These are phyloP conservation scores for Ogataea thermomethanolica DNA, from an alignment of 805 yeast genomes.

Conservation along the genomic window DNA sequence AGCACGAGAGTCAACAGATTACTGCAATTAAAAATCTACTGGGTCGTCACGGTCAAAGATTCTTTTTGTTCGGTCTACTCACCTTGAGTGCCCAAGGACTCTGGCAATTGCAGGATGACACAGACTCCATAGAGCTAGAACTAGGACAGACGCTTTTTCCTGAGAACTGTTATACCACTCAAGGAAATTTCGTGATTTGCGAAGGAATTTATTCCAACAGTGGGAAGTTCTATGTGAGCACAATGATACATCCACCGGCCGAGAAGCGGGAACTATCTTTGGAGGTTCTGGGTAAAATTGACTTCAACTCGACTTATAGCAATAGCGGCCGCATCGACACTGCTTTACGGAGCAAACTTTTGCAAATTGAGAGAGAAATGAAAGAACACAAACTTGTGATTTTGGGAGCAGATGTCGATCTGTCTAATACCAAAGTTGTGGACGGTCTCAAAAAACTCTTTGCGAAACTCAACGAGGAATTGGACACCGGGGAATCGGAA, in stretches of 20 bases:
- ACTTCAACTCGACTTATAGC: conserved; percentile 42
- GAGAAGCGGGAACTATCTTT: conserved; percentile 66
- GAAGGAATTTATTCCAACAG: conserved; percentile 81
- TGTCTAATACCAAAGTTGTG: conserved; percentile 57
- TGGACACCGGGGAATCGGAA: conserved; percentile 29
- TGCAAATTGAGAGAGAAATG: conserved; percentile 52
- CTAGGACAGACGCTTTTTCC: conserved; percentile 59
- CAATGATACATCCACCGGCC: conserved; percentile 83
- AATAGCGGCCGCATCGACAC: conserved; percentile 54
- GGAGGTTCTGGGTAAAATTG: conserved; percentile 75
- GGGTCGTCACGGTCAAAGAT: conserved; percentile 77
- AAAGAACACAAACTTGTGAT: conserved; percentile 58
- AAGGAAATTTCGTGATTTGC: conserved; percentile 74
- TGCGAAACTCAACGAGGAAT: conserved; percentile 46
- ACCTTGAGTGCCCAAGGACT: conserved; percentile 59
- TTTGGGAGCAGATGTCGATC: conserved; percentile 69
- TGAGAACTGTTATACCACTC: conserved; percentile 60
- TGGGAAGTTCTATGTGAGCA: conserved; percentile 68
- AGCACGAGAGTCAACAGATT: conserved; percentile 34
- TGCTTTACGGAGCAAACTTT: conserved; percentile 51
- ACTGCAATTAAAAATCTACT: conserved; percentile 79
- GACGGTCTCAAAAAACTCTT: conserved; percentile 68
- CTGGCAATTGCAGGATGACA: conserved; percentile 77
- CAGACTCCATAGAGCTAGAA: conserved; percentile 70
- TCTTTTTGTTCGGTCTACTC: conserved; percentile 75